Base-by-base conservation (phyloP, 805 yeast genomes). In the Saccharomycopsis synnaedendra region DNA sequence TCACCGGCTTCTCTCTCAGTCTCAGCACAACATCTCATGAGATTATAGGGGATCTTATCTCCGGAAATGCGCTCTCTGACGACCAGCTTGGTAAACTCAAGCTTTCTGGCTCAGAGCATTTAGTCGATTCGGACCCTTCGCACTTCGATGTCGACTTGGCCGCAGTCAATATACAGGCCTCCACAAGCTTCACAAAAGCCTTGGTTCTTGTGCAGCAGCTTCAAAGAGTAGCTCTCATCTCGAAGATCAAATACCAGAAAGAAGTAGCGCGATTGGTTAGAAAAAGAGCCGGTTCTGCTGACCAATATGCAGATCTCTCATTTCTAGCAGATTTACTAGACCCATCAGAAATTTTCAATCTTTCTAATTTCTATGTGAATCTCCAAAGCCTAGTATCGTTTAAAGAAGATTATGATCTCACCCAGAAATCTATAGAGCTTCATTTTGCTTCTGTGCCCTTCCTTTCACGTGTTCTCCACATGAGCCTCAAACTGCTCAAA, bases 1-100 rank as follows among this genome's bases (percentile, higher is more conserved):
- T 49, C 28, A 48, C 53, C 7, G 54, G 54, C 5, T 42, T 49
- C 27, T 32, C 53, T 4, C 42, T 51, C 39, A 48, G 44, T 44
- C 33, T 49, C 11, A 46, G 46, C 39, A 11, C 38, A 3, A 29
- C 19, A n/a, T 31, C 54, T n/a, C 39, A 43, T 19, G 52, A 46
- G 5, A 19, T 51, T 28, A 41, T 49, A 11, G 42, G 44, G n/a
- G 30, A 39, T 32, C 30, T 51, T 8, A 41, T 49, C 29, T 28
- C 42, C 11, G 44, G 39, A 31, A 43, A 41, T 39, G 41, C 40
- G 8, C 29, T 51, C 11, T 37, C 51, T 3, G 46, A 49, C 8
- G 41, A 43, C 8, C 42, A 49, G 8, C 28, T 51, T 10, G 19
- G 19, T 5, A 33, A 19, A 5, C 42, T 51, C 8, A 48, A 44